Evolutionary conservation across 805 yeast genomes (phyloP).

Genomic region (Pichia scutulata): DNA sequence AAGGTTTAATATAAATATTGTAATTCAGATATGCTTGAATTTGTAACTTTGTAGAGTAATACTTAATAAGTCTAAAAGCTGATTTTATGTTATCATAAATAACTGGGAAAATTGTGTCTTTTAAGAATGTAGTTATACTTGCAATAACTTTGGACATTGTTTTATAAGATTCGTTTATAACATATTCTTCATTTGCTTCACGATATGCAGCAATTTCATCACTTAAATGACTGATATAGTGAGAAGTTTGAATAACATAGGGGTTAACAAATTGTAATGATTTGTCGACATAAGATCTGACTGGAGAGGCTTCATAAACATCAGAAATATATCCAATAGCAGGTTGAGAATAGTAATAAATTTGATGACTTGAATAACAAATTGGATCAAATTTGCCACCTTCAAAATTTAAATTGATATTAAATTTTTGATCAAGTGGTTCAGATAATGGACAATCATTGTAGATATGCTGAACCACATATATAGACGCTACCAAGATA

Average conservation of each 20-base stretch:
- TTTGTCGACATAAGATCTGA: slow-evolving; percentile 6
- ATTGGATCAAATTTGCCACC: slow-evolving; percentile 1
- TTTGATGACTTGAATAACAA: slow-evolving; percentile 5
- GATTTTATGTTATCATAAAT: neutral
- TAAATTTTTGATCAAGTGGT: neutral
- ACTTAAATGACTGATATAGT: neutral
- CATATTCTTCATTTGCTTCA: slow-evolving; percentile 5
- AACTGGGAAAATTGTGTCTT: slow-evolving; percentile 15
- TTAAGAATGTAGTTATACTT: neutral
- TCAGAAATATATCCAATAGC: neutral
- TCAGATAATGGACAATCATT: neutral
- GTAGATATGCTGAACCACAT: neutral
- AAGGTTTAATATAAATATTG: slow-evolving; percentile 20
- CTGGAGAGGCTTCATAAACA: slow-evolving; percentile 1
- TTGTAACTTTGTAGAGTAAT: slow-evolving; percentile 8
- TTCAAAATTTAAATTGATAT: neutral
- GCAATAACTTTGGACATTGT: neutral
- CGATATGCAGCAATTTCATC: neutral
- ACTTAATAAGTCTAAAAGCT: slow-evolving; percentile 3
- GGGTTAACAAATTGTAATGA: neutral
- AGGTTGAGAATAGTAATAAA: slow-evolving; percentile 1
- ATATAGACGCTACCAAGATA: neutral
- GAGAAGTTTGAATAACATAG: neutral
- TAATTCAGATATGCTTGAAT: slow-evolving; percentile 14
- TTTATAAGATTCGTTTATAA: slow-evolving; percentile 2